Evolutionary conservation across 2,329 filamentous ascomycete genomes (phyloP).

Genomic region (Nannizzia gypsea): DNA sequence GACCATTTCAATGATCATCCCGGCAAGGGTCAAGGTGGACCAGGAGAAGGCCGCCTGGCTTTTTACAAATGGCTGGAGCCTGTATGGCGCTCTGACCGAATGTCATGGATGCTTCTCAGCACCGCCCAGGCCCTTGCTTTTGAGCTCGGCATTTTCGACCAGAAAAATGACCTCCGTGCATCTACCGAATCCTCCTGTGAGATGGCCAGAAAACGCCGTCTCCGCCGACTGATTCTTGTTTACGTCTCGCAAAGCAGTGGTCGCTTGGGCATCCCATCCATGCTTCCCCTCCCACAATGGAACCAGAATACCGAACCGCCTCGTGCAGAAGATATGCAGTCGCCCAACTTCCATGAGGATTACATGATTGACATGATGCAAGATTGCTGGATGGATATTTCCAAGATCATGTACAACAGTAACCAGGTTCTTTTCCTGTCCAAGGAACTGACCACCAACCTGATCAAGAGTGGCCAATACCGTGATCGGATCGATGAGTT

Average conservation of each 20-base stretch:
- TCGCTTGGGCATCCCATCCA: slow-evolving; percentile 80
- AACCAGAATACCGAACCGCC: slow-evolving; percentile 28
- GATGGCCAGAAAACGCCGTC: slow-evolving; percentile 67
- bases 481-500: slow-evolving; percentile 70
- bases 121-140: slow-evolving; percentile 83
- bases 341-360: slow-evolving; percentile 18
- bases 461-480: slow-evolving; percentile 80
- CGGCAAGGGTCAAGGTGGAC: slow-evolving; percentile 40
- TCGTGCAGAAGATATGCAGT: slow-evolving; percentile 16
- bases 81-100: slow-evolving; percentile 84
- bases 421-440: slow-evolving; percentile 84
- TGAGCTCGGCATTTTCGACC: slow-evolving; percentile 90
- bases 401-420: slow-evolving; percentile 78
- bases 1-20: slow-evolving; percentile 21
- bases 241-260: slow-evolving; percentile 92
- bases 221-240: slow-evolving; percentile 76
- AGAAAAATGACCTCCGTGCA: slow-evolving; percentile 61
- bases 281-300: slow-evolving; percentile 55
- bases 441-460: slow-evolving; percentile 72
- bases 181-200: slow-evolving; percentile 42
- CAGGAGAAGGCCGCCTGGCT: slow-evolving; percentile 65
- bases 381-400: slow-evolving; percentile 90
- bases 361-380: slow-evolving; percentile 46
- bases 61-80: slow-evolving; percentile 94
- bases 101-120: slow-evolving; percentile 96